phyloP scores from a whole-genome alignment of 75 land plant species.

The Pseudotsuga menziesii region DNA sequence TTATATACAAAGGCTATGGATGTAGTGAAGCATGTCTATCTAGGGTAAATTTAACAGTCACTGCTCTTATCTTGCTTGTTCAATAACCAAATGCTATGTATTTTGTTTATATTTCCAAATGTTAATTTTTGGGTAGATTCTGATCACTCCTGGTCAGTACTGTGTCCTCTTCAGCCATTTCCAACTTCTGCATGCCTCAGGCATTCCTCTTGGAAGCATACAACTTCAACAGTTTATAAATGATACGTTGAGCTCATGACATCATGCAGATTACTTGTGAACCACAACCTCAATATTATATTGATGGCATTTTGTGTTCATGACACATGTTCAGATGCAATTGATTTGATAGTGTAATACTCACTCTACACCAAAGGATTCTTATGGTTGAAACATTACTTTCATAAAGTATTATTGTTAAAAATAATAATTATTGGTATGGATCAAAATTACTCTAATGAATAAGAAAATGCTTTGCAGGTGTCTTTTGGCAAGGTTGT shows the following conservation, averaged over 20 bases:
- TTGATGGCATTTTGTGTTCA: not conserved
- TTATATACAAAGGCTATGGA: not conserved
- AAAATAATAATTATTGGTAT: not conserved
- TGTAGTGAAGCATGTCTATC: not conserved
- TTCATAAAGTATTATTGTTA: too few species aligned
- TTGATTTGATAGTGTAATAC: not conserved
- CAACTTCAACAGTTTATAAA: not conserved
- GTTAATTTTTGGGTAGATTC: not conserved
- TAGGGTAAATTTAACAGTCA: not conserved
- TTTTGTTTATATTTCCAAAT: not conserved
- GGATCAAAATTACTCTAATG: not conserved
- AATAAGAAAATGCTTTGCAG: constrained; percentile 28
- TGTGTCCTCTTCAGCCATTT: not conserved
- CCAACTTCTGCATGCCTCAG: not conserved
- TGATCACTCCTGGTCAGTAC: not conserved
- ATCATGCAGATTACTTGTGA: not conserved
- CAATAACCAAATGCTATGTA: not conserved
- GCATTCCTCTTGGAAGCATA: not conserved
- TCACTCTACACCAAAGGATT: not conserved
- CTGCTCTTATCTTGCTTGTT: not conserved
- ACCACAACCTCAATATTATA: not conserved
- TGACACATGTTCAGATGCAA: not conserved
- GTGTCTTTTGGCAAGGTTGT: constrained; percentile 94
- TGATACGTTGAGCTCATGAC: not conserved
- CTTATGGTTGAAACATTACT: not conserved